Percentiles rank a stretch among this genome's conserved stretches.
phyloP scores from a whole-genome alignment of 2,329 filamentous ascomycete genomes.

The Hymenoscyphus albidus region DNA sequence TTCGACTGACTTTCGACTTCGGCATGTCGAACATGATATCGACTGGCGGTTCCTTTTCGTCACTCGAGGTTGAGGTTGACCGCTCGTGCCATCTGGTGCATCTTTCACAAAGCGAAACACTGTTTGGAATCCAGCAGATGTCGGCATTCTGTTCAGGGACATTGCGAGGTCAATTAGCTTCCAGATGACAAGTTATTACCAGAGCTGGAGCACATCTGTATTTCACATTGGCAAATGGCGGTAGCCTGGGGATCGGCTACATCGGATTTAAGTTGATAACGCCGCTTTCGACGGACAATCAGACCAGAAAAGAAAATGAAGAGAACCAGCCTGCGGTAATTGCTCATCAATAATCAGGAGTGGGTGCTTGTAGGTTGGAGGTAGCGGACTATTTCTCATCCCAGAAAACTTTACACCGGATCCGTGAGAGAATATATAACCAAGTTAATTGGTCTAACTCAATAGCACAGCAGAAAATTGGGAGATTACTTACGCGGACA shows the following conservation, averaged over 20 bases:
- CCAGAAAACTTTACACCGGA: too few species aligned
- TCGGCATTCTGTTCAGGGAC: slow-evolving; percentile 8
- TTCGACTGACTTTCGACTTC: slow-evolving; percentile 12
- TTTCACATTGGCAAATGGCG: neutral
- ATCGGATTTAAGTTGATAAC: neutral
- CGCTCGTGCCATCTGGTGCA: neutral
- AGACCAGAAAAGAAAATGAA: too few species aligned
- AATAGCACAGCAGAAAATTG: too few species aligned
- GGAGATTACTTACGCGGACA: too few species aligned
- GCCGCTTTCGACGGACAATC: neutral
- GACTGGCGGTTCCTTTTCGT: slow-evolving; percentile 15
- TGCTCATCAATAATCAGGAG: too few species aligned
- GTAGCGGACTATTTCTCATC: too few species aligned
- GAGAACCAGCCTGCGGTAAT: too few species aligned
- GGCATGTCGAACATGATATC: slow-evolving; percentile 14
- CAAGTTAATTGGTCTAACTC: too few species aligned
- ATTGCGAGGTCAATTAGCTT: neutral
- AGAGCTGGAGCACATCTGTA: neutral
- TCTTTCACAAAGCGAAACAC: slow-evolving; percentile 15
- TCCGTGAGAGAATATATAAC: too few species aligned
- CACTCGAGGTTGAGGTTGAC: slow-evolving; percentile 6
- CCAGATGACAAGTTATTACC: neutral
- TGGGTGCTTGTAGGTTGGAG: too few species aligned
- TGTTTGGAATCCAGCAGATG: slow-evolving; percentile 11
- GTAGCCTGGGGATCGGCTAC: neutral